These are phyloP conservation scores for Fomitopsis pulvina DNA, from an alignment of 768 basidiomycete species.

Conservation along the genomic window DNA sequence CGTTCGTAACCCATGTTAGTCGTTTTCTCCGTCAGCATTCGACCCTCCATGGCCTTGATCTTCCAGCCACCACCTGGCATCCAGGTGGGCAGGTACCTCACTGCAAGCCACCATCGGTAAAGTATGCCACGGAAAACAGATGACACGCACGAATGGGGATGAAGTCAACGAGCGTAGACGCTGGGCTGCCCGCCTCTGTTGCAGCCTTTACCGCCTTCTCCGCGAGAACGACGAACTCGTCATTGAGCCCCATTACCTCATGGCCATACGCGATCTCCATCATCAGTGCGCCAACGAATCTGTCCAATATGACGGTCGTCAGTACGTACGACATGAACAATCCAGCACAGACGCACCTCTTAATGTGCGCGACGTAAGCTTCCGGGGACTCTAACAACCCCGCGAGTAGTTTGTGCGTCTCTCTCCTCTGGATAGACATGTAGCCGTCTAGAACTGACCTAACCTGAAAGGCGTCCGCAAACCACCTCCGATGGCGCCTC, in stretches of 20 bases:
- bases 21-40: background rate
- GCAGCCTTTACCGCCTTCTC: conserved; percentile 11
- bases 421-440: conserved; percentile 18
- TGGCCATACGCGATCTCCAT: conserved; percentile 29
- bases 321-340: background rate
- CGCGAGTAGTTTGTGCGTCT: conserved; percentile 19
- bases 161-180: conserved; percentile 18
- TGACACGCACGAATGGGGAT: conserved; percentile 13
- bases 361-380: conserved; percentile 19
- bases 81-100: conserved; percentile 12
- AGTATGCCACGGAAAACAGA: too few relatives aligned
- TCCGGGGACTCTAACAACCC: conserved; percentile 22
- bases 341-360: background rate
- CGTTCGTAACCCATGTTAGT: conserved; percentile 6
- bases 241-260: conserved; percentile 19
- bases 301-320: conserved; percentile 3
- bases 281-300: conserved; percentile 24
- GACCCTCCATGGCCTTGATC: conserved; percentile 1
- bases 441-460: conserved; percentile 13
- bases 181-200: conserved; percentile 9
- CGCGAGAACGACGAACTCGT: conserved; percentile 19
- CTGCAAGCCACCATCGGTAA: too few relatives aligned
- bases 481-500: conserved; percentile 22
- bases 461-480: conserved; percentile 20
- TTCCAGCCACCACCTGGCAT: conserved; percentile 15